Base-by-base conservation (phyloP, 495 filamentous ascomycete genomes). In the Neurospora sp. region DNA sequence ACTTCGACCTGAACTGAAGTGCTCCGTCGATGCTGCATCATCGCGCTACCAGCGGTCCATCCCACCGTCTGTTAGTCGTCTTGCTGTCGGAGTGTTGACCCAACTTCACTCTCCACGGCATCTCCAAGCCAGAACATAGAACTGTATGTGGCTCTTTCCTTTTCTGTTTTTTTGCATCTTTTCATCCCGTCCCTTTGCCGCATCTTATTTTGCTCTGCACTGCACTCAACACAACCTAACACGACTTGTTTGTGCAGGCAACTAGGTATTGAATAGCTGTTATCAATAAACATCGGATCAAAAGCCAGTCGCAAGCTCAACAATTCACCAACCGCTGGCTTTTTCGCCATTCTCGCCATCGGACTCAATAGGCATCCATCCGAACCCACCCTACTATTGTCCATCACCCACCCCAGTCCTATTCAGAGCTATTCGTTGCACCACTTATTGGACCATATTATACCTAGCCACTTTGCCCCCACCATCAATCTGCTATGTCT, bases 401-500 rank as follows among this genome's bases (percentile, higher is more conserved):
- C 53, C 53, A 66, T 27, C 27, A 35, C 53, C 53, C 27, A 66
- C 53, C 53, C 53, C 22, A 66, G 53, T 66, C 53, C 53, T 66
- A 66, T 66, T 37, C 53, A 66, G 11, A 35, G 14, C 53, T 66
- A 66, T 66, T 66, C 27, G 27, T 66, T 66, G 53, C 53, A 66
- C 14, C 53, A 35, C 27, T 66, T 66, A 35, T 66, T 66, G 27
- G 53, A 66, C 14, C 53, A 66, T 0, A 66, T 35, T 35, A 35
- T 18, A 66, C 27, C 53, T 10, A 66, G 53, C 53, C 53, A 35
- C 18, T 66, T 66, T 37, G 53, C 53, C 53, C 53, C 27, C 53
- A 66, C 53, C 53, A 66, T 35, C 53, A 35, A 66, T 61, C 53
- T 61, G 53, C 53, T 61, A 61, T 61, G 53, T 61, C 78, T 68